Percentiles rank a stretch among this genome's conserved stretches.
Conservation (phyloP, 805 yeast species). For the Ogataea henricii region DNA sequence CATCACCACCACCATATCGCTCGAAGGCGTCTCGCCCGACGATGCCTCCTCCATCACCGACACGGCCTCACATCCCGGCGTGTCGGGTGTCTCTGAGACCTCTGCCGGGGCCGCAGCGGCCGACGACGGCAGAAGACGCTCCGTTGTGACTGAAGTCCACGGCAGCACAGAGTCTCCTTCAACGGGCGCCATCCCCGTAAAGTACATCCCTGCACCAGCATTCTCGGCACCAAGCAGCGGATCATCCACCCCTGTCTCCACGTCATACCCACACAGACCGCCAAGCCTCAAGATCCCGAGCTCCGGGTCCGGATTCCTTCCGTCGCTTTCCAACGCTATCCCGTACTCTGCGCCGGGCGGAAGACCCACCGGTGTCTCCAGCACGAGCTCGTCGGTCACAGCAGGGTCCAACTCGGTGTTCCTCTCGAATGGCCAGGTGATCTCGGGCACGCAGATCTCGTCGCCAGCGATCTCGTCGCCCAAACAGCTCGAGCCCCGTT, state of each 20-base stretch:
- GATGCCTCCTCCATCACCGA: conserved; percentile 20
- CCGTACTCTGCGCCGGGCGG: conserved; percentile 78
- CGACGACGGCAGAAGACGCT: neutral
- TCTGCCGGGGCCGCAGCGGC: no score
- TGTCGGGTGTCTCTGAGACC: no score
- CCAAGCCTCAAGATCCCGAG: conserved; percentile 17
- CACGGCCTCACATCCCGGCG: conserved; percentile 15
- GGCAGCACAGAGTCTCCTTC: neutral
- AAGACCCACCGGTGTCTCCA: conserved; percentile 30
- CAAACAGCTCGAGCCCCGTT: conserved; percentile 77
- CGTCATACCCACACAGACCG: conserved; percentile 14
- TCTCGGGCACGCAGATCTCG: conserved; percentile 63
- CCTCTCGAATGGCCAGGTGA: conserved; percentile 57
- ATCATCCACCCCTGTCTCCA: conserved; percentile 13
- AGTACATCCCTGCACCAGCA: neutral
- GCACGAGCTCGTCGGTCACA: conserved; percentile 5
- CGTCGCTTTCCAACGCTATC: conserved; percentile 58
- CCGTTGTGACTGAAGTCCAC: neutral
- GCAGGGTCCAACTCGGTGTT: conserved; percentile 26
- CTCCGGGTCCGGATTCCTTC: conserved; percentile 28
- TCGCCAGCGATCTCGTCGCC: conserved; percentile 65
- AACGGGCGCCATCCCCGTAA: neutral
- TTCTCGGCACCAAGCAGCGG: conserved; percentile 1
- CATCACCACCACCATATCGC: conserved; percentile 37
- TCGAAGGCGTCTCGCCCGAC: conserved; percentile 37